Evolutionary conservation across 2,329 filamentous ascomycete genomes (phyloP).

Genomic region (Hypoxylon sp.): DNA sequence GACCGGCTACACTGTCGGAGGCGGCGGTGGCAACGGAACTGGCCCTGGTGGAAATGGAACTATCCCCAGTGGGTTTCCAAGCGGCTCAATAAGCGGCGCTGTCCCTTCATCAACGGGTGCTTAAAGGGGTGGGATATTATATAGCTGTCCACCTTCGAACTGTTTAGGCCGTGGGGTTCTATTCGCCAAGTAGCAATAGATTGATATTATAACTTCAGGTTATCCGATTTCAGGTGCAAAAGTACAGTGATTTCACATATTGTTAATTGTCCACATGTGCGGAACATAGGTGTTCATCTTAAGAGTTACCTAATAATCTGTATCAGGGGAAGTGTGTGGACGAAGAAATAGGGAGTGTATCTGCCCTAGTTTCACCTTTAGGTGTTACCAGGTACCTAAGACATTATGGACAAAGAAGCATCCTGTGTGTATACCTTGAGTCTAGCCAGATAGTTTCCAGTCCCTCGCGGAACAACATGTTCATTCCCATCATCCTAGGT

Average conservation of each 20-base stretch:
- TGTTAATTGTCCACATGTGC: not conserved
- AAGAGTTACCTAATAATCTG: not conserved
- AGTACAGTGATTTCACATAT: not conserved
- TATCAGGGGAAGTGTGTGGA: not conserved
- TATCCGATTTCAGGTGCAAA: not conserved
- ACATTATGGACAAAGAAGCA: too few relatives aligned
- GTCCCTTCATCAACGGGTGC: slow-evolving; percentile 26
- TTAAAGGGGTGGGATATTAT: not conserved
- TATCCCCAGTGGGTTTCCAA: slow-evolving; percentile 31
- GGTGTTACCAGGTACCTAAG: too few relatives aligned
- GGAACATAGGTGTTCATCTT: not conserved
- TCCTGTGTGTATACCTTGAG: too few relatives aligned
- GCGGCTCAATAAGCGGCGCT: slow-evolving; percentile 30
- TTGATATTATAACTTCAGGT: not conserved
- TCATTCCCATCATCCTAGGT: too few relatives aligned
- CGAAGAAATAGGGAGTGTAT: too few relatives aligned
- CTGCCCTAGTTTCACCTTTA: too few relatives aligned
- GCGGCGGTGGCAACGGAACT: slow-evolving; percentile 47
- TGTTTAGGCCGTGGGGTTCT: too few relatives aligned
- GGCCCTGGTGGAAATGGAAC: slow-evolving; percentile 35
- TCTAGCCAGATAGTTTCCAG: too few relatives aligned
- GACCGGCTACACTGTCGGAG: slow-evolving; percentile 34
- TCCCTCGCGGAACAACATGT: too few relatives aligned
- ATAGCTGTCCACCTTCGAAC: not conserved
- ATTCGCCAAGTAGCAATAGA: not conserved